Evolutionary conservation across 1,139 yeast genomes (phyloP), one percentile per base, ranked within the genome.

Genomic region (Yamadazyma siamensis): DNA sequence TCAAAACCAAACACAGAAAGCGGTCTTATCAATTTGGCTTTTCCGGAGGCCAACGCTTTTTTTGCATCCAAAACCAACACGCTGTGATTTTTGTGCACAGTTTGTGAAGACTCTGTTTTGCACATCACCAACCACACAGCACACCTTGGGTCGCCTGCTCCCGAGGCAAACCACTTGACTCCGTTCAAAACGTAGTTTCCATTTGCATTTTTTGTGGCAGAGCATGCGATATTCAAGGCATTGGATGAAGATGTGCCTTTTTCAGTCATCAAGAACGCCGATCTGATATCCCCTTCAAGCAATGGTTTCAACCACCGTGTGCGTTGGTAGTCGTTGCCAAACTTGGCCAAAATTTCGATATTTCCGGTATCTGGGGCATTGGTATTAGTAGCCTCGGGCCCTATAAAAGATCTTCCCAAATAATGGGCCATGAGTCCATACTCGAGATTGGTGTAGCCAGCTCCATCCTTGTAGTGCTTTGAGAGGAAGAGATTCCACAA

Each of bases 341-440:
- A 79, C 41, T 71, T 68, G 21, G 82, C 82, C 40, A 80, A 54
- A 14, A 80, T 63, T 50, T 80, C 87, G 83, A 79, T 79, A 48
- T 80, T 79, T 6, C 87, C 87, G n/a, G 86, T 79, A 46, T 80
- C 87, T 11, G 87, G 87, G 6, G 86, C 86, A 33, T 56, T 59
- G 16, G 80, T 74, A 50, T 80, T 80, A 40, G 81, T 76, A 16
- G 76, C 81, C 48, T 76, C 83, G 2, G 85, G 79, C 1, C 77
- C 84, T 31, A 67, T 51, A 33, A 61, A 58, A 2, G 77, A 65
- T 33, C 77, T 62, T 14, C 87, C 87, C 52, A 80, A 63, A 45
- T 77, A 77, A 46, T 75, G 77, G 2, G 84, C 83, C 86, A 80
- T 78, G 35, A 80, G 57, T 0, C 82, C 86, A 48, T 80, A 80